A percentile compares a stretch with the other conserved stretches of the same genome.
Conservation (phyloP, 352 stramenopile genomes). For the Globisporangium acanthophoron region DNA sequence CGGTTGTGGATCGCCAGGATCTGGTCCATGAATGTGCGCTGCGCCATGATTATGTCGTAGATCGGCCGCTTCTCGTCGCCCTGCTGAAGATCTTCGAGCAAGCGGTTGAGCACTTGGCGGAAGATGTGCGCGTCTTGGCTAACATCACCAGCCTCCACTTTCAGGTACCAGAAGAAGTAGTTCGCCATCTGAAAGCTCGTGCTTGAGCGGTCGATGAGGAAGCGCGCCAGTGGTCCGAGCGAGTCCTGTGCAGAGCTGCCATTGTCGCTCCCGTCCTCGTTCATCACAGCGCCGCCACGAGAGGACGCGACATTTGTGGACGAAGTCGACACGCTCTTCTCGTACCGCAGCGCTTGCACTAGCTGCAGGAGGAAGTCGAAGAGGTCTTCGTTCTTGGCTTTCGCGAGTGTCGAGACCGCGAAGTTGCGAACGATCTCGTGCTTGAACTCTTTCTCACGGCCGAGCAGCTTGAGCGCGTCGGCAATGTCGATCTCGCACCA, state of each 20-base stretch:
- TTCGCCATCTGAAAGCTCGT: conserved; percentile 96
- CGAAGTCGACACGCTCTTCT: conserved; percentile 33
- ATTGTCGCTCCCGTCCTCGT: conserved; percentile 13
- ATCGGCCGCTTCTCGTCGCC: conserved; percentile 86
- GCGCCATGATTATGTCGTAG: conserved; percentile 88
- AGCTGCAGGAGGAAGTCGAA: conserved; percentile 97
- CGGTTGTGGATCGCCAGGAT: conserved; percentile 92
- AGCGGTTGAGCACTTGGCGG: conserved; percentile 77
- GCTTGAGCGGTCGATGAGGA: conserved; percentile 93
- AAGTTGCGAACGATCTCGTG: conserved; percentile 93
- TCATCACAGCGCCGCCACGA: conserved; percentile 15
- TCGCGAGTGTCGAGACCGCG: conserved; percentile 93
- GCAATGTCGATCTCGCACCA: conserved; percentile 95
- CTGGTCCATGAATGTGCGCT: conserved; percentile 93
- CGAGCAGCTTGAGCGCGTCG: conserved; percentile 97
- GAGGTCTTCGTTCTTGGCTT: conserved; percentile 96
- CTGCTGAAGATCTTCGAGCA: conserved; percentile 93
- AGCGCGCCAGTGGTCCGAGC: conserved; percentile 84
- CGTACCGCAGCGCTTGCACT: conserved; percentile 95
- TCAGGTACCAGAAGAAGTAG: conserved; percentile 96
- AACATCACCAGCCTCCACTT: conserved; percentile 73
- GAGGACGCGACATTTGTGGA: conserved; percentile 23
- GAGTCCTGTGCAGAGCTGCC: conserved; percentile 20
- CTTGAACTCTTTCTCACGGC: conserved; percentile 87
- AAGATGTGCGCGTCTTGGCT: conserved; percentile 76